These are phyloP conservation scores for Groenewaldozyma salmanticensis DNA, from an alignment of 805 yeast genomes.

Conservation along the genomic window DNA sequence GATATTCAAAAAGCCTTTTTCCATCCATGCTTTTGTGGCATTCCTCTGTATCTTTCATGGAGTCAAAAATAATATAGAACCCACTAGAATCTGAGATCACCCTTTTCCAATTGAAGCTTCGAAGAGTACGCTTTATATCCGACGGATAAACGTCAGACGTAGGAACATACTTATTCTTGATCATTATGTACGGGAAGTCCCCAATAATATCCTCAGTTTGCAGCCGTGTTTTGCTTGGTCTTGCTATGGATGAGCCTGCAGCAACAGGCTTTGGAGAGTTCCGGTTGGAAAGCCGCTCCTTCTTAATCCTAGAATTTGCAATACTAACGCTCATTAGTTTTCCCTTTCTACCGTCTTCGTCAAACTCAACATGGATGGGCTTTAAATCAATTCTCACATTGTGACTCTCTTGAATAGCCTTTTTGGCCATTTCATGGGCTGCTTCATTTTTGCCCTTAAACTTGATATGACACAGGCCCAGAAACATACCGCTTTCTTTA, in stretches of 20 bases:
- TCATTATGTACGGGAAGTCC: conserved; percentile 20
- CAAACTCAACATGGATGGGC: conserved; percentile 27
- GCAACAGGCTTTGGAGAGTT: background rate
- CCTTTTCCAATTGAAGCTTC: conserved; percentile 55
- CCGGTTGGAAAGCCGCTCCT: background rate
- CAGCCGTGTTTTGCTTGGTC: background rate
- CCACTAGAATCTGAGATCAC: conserved; percentile 56
- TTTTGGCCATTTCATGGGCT: conserved; percentile 38
- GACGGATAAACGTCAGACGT: conserved; percentile 35
- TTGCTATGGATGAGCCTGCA: no score
- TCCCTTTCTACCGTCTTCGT: conserved; percentile 26
- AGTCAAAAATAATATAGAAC: conserved; percentile 60
- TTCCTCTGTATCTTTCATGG: conserved; percentile 44
- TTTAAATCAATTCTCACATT: conserved; percentile 46
- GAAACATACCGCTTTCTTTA: conserved; percentile 66
- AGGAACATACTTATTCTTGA: conserved; percentile 20
- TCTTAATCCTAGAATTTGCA: conserved; percentile 1
- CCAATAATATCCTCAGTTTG: conserved; percentile 10
- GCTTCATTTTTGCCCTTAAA: conserved; percentile 43
- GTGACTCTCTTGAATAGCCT: conserved; percentile 35
- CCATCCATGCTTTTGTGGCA: conserved; percentile 60
- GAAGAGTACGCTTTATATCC: conserved; percentile 51
- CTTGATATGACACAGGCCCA: conserved; percentile 58
- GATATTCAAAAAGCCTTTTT: conserved; percentile 35
- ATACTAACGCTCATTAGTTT: conserved; percentile 7